Percentiles rank a stretch among this genome's conserved stretches.
phyloP scores from a whole-genome alignment of 2,329 filamentous ascomycete genomes.

The Huntiella abstrusa region DNA sequence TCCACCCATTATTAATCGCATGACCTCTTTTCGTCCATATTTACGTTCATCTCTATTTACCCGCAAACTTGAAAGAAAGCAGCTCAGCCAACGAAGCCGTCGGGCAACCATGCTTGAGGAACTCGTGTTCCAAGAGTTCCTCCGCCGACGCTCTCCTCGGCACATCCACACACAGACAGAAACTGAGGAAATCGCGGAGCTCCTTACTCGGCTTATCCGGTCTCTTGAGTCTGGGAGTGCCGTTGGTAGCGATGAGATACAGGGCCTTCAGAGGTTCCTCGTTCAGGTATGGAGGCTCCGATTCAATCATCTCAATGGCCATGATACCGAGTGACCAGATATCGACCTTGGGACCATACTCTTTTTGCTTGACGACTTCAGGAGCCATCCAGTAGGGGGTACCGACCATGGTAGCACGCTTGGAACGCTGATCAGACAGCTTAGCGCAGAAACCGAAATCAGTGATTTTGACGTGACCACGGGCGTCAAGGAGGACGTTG shows the following conservation, averaged over 20 bases:
- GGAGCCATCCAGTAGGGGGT: slow-evolving; percentile 99
- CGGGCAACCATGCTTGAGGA: slow-evolving; percentile 79
- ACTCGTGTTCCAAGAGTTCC: slow-evolving; percentile 81
- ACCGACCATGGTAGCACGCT: slow-evolving; percentile 97
- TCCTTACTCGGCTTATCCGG: slow-evolving; percentile 96
- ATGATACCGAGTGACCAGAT: slow-evolving; percentile 99
- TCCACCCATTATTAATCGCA: too few relatives aligned
- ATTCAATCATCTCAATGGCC: slow-evolving; percentile 99
- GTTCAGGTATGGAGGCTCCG: slow-evolving; percentile 91
- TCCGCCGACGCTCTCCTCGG: slow-evolving; percentile 81
- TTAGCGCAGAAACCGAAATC: slow-evolving; percentile 99
- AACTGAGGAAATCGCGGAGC: slow-evolving; percentile 88
- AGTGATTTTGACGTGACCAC: slow-evolving; percentile 94
- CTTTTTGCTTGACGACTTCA: slow-evolving; percentile 97
- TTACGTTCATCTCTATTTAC: slow-evolving; percentile 28
- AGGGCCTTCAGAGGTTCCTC: slow-evolving; percentile 94
- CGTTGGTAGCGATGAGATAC: slow-evolving; percentile 94
- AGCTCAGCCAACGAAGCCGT: slow-evolving; percentile 69
- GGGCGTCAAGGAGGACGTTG: slow-evolving; percentile 85
- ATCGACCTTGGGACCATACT: slow-evolving; percentile 95
- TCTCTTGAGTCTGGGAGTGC: slow-evolving; percentile 91
- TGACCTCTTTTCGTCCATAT: not conserved
- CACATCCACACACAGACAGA: slow-evolving; percentile 92
- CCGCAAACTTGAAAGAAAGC: slow-evolving; percentile 66
- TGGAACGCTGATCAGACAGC: slow-evolving; percentile 87